Evolutionary conservation across 768 basidiomycete genomes (phyloP), one percentile per base, ranked within the genome.

Genomic region (Mycena indigotica): DNA sequence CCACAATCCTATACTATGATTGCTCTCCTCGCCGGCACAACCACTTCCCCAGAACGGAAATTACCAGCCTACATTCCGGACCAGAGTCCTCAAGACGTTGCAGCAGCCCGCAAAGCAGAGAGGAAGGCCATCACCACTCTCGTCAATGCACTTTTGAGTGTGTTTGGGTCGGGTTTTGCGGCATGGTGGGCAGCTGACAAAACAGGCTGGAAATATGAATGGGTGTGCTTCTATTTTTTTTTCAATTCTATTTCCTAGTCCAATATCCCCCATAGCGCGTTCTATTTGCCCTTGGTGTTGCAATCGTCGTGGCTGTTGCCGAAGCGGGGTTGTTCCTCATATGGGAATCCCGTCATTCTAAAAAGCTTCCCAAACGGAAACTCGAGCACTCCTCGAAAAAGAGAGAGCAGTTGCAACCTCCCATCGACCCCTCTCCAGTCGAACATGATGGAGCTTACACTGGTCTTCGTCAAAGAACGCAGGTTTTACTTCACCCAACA

Each of bases 21-120:
- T 35, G 74, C 89, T 19, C 75, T 94, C 30, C 82, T 94, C 4
- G 90, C 92, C 16, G 91, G 91, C 32, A 80, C 86, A 5, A 82
- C 79, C 41, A 87, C 91, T n/a, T 90, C 89, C 5, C 91, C 91
- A 21, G 84, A 89, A 56, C 82, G 87, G 53, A 84, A 78, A 30
- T 89, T 91, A 58, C 85, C 85, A 28, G 62, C 73, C 8, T 82
- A 84, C 63, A 56, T 66, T 3, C 78, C 75, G 23, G 79, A 76
- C 21, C 72, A 70, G 56, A 78, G 78, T 56, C 80, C 79, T 28
- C 79, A 83, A 60, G 74, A 80, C 55, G 67, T 81, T 15, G 78
- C 75, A 44, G 76, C 74, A 40, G 72, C 77, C 30, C 80, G 71
- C 52, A 70, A 73, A 24, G 77, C 77, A 40, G 89, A 93, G 56